Base-by-base conservation (phyloP, 2,329 filamentous ascomycete species). In the Moelleriella libera region DNA sequence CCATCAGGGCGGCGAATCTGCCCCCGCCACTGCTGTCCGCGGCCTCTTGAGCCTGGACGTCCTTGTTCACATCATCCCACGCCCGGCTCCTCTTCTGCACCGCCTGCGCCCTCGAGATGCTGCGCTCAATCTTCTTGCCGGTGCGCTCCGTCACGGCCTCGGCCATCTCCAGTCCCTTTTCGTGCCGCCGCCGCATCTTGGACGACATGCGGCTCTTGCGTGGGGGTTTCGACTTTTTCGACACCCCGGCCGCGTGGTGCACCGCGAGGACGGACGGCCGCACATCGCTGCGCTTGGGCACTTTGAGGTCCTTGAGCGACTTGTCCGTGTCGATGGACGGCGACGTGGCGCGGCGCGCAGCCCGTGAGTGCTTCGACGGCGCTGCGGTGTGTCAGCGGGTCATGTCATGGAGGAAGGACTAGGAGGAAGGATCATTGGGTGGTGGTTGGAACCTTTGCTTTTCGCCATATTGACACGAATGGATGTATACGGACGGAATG, bases 251-350 rank as follows among this genome's bases (percentile, higher is more conserved):
- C 2, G 69, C 67, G 58, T 81, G 76, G 54, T 85, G 82, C 12
- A 82, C 77, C 40, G 78, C 78, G 41, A 88, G 76, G 14, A 86
- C 72, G n/a, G 84, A 80, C 30, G 80, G 78, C 5, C 80, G 75
- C 50, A 55, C 30, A 51, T 71, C 65, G 52, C 60, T 10, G 37
- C 45, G 9, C 12, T 45, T 14, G 5, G 47, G 7, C 44, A 72
- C 68, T 50, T 72, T 67, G 49, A 75, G 64, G 39, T 77, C 67
- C 59, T 83, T 83, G 28, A 85, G 70, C 6, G 81, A 83, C 65
- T 85, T 85, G 70, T 86, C 82, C 42, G 77, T 76, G 64, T 85
- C 68, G 63, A 86, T 80, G 57, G 79, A 72, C 30, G 83, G 82
- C 4, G 82, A 84, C 12, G 78, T 78, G 44, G 80, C 84, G 53